phyloP scores from a whole-genome alignment of 2,329 filamentous ascomycete species.

The Orbilia quercus region DNA sequence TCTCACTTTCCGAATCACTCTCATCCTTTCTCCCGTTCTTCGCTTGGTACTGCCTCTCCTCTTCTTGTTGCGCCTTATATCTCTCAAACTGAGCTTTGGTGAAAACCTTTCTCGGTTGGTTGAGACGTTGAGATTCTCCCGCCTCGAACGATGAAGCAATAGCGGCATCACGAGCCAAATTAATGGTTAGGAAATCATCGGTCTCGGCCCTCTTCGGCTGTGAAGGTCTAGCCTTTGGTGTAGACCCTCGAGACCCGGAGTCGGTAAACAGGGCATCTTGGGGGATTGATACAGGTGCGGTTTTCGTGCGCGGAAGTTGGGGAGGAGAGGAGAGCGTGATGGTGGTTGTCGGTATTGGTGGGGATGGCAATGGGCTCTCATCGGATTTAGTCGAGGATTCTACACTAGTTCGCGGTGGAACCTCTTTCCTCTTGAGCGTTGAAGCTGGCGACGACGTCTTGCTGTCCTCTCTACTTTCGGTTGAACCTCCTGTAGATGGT shows the following conservation, averaged over 20 bases:
- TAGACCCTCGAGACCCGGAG: conserved; percentile 56
- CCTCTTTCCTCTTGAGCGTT: conserved; percentile 42
- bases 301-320: conserved; percentile 45
- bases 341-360: conserved; percentile 41
- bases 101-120: conserved; percentile 79
- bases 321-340: conserved; percentile 42
- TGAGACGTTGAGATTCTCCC: conserved; percentile 60
- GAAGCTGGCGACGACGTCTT: conserved; percentile 38
- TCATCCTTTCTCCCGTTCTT: conserved; percentile 64
- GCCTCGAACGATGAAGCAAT: conserved; percentile 66
- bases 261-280: conserved; percentile 34
- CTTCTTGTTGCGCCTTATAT: conserved; percentile 76
- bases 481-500: conserved; percentile 28
- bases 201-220: conserved; percentile 57
- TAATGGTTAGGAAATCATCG: conserved; percentile 61
- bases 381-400: conserved; percentile 27
- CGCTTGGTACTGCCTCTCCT: conserved; percentile 69
- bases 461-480: conserved; percentile 21
- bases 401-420: conserved; percentile 11
- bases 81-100: conserved; percentile 87
- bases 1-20: conserved; percentile 67
- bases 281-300: conserved; percentile 40
- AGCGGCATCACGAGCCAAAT: conserved; percentile 65
- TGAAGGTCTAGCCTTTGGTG: conserved; percentile 57
- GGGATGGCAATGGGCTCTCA: conserved; percentile 27